phyloP scores from a whole-genome alignment of 2,329 filamentous ascomycete species.

The Dothidotthia symphoricarpi region DNA sequence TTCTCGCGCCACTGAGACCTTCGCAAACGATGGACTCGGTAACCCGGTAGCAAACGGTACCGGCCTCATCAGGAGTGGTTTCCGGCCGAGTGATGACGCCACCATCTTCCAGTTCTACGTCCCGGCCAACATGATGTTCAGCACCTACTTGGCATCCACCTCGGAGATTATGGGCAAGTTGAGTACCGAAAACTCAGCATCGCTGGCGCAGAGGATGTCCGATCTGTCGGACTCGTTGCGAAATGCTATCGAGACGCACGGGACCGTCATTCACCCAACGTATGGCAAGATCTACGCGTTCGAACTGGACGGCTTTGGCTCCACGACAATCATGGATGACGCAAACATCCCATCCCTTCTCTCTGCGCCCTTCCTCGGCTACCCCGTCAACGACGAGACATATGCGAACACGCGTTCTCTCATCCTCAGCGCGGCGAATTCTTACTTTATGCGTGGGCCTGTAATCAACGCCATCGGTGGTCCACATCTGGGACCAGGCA shows the following conservation, averaged over 20 bases:
- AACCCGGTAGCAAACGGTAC: conserved; percentile 52
- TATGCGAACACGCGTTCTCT: conserved; percentile 50
- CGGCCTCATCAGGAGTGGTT: conserved; percentile 51
- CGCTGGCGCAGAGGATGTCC: conserved; percentile 57
- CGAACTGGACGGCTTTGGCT: conserved; percentile 50
- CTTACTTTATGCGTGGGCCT: conserved; percentile 53
- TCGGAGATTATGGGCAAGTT: conserved; percentile 55
- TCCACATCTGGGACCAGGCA: conserved; percentile 48
- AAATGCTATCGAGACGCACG: conserved; percentile 47
- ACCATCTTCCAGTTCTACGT: conserved; percentile 53
- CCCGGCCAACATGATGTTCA: conserved; percentile 68
- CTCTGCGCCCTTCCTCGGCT: conserved; percentile 64
- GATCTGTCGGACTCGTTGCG: conserved; percentile 51
- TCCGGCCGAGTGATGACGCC: conserved; percentile 52
- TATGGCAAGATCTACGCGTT: conserved; percentile 49
- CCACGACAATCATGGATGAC: conserved; percentile 65
- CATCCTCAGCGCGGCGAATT: conserved; percentile 47
- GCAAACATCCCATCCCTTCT: conserved; percentile 69
- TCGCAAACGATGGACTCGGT: conserved; percentile 54
- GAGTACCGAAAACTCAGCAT: conserved; percentile 44
- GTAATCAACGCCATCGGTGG: conserved; percentile 51
- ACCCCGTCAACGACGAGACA: conserved; percentile 44
- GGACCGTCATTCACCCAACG: conserved; percentile 40
- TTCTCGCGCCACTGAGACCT: conserved; percentile 48
- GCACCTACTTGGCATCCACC: conserved; percentile 58